Evolutionary conservation across 2,329 filamentous ascomycete species (phyloP).

Genomic region (Spiromastix sp.): DNA sequence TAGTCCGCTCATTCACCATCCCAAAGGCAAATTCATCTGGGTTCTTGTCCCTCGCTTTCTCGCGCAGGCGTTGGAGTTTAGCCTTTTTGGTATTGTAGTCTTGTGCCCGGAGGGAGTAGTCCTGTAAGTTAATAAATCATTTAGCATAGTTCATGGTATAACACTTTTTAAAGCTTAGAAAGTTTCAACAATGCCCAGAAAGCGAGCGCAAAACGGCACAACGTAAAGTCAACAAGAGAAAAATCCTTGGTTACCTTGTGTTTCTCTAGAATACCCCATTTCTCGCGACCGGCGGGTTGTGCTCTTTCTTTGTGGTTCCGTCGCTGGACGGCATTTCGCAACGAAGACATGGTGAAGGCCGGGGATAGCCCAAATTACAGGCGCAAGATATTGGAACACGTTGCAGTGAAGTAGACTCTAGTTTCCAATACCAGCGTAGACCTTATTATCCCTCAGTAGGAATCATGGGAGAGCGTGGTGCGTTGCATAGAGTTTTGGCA

Average conservation of each 20-base stretch:
- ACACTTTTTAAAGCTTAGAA: too few species aligned
- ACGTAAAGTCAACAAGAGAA: neutral
- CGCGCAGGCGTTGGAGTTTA: constrained; percentile 47
- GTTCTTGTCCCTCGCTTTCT: constrained; percentile 51
- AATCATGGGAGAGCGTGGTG: too few species aligned
- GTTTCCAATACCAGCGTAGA: too few species aligned
- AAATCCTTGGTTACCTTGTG: constrained; percentile 58
- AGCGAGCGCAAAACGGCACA: neutral
- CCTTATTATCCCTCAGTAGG: too few species aligned
- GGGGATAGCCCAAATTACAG: neutral
- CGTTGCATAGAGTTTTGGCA: too few species aligned
- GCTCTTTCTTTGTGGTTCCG: constrained; percentile 84
- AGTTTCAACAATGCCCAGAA: neutral
- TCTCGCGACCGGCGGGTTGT: constrained; percentile 71
- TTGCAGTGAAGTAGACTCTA: neutral
- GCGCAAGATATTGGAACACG: neutral
- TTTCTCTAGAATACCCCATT: constrained; percentile 90
- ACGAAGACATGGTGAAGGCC: constrained; percentile 40
- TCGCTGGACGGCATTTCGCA: constrained; percentile 58
- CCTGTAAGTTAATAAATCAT: constrained; percentile 25
- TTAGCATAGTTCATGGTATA: too few species aligned
- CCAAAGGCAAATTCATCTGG: constrained; percentile 58
- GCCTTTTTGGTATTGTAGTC: constrained; percentile 54
- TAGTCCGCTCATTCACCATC: constrained; percentile 46
- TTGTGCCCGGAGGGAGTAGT: constrained; percentile 55